Conservation (phyloP, 2,329 filamentous ascomycete genomes). For the Immersiporthe knoxdaviesiana region DNA sequence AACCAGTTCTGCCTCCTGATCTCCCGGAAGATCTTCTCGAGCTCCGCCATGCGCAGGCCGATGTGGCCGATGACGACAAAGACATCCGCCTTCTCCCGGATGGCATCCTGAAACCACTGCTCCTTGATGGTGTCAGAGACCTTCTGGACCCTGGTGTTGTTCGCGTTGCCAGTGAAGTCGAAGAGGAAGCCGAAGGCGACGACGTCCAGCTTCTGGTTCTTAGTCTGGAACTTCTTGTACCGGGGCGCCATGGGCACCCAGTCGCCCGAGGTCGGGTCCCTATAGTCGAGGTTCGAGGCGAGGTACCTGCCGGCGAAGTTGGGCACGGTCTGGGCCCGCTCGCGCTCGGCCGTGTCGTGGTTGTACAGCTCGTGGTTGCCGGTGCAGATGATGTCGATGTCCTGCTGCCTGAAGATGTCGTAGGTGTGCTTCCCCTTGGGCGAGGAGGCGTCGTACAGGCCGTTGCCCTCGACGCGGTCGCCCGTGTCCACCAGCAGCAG, state of each 20-base stretch:
- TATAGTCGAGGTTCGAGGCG: slow-evolving; percentile 90
- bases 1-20: slow-evolving; percentile 78
- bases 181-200: slow-evolving; percentile 94
- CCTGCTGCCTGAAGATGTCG: slow-evolving; percentile 81
- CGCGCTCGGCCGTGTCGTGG: slow-evolving; percentile 73
- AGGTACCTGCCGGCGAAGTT: slow-evolving; percentile 82
- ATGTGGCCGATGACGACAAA: slow-evolving; percentile 89
- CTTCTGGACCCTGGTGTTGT: slow-evolving; percentile 83
- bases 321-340: slow-evolving; percentile 79
- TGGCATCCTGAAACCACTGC: slow-evolving; percentile 85
- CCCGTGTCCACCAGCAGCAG: slow-evolving; percentile 94
- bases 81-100: slow-evolving; percentile 82
- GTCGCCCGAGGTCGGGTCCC: slow-evolving; percentile 71
- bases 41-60: slow-evolving; percentile 79
- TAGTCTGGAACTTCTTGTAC: slow-evolving; percentile 88
- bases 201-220: slow-evolving; percentile 82
- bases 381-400: slow-evolving; percentile 81
- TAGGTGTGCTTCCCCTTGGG: slow-evolving; percentile 90
- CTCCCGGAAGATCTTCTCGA: slow-evolving; percentile 73
- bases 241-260: slow-evolving; percentile 77
- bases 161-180: slow-evolving; percentile 86
- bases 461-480: slow-evolving; percentile 90
- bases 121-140: slow-evolving; percentile 82
- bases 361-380: slow-evolving; percentile 98
- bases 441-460: slow-evolving; percentile 85